Base-by-base conservation (phyloP, 768 basidiomycete species). In the Cubamyces lactineus region DNA sequence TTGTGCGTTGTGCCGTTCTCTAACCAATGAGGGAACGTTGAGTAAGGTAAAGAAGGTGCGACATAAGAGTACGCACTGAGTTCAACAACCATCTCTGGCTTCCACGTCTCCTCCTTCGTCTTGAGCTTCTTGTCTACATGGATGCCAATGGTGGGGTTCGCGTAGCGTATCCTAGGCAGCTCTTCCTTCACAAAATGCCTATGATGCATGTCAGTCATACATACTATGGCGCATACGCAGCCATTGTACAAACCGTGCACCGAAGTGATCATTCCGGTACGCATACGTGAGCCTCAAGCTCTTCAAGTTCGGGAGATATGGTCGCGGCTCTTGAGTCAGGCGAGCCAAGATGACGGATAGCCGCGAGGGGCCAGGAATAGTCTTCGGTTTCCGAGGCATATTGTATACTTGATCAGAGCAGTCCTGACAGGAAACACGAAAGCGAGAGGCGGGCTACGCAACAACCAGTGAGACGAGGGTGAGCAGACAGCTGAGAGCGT, bases 181-280 rank as follows among this genome's bases (percentile, higher is more conserved):
- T 89, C 81, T 42, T 93, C 86, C 70, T 89, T 90, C 41, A 89
- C 80, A 65, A 94, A 93, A 77, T 91, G 86, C 47, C 92, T 91
- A 60, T 50, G 24, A 12, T 38, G 16, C 16, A 47, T 16, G 34
- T 15, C 21, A 42, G 19, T 19, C 43, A 42, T 23, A 17, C 38
- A 50, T 55, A 21, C 13, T 23, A 17, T 5, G 59, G 19, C 38
- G 34, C 26, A 45, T 2, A 21, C 24, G n/a, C 1, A 49, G 9
- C 51, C 8, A 34, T 21, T 16, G 19, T 24, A 63, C 84, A 66
- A 57, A 90, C 91, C 88, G 80, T 26, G 89, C 88, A 65, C 88
- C 89, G 70, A 86, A 89, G 71, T 91, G 87, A 72, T 89, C 86
- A 69, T 90, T 89, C 67, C 78, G 77, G 34, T 77, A 76, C 1